Base-by-base conservation (phyloP, 225 moss, liverwort and hornwort genomes). In the Pseudoscleropodium purum region DNA sequence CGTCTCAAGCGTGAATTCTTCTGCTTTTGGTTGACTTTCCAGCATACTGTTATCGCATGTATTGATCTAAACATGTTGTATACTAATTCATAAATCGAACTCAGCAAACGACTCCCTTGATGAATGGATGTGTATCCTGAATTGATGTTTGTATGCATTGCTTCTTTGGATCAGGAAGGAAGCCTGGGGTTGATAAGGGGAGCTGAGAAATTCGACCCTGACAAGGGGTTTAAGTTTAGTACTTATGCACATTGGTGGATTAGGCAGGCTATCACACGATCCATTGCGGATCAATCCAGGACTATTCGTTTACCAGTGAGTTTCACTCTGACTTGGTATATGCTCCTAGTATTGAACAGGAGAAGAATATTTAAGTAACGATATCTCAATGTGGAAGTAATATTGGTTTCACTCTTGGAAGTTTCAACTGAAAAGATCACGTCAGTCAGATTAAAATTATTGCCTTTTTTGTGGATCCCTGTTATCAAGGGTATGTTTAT, bases 231-330 rank as follows among this genome's bases (percentile, higher is more conserved):
- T 86, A 98, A 98, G 93, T 97, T 98, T 79, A 97, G 97, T 88
- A 98, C 98, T n/a, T 98, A 98, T 60, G 98, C 95, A 24, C 96
- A 97, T 79, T 98, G 98, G 98, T 98, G 98, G 98, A 98, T 98
- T 91, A 95, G 98, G 82, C 98, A 98, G 92, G 98, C 98, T 84
- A 92, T 98, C 25, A 97, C 96, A 15, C 92, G 98, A 86, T 93
- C 98, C 85, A 97, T 98, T 91, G 96, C 97, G 18, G 97, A 97
- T 90, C 97, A 98, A 87, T 97, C 97, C 85, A 94, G 98, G 85
- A 97, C 81, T 84, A 95, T 98, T 83, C 98, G 98, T 70, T 92
- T 98, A 81, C 98, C 98, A 51, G 95, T 96, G 86, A 91, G 94
- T 89, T 68, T 82, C 75, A 64, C 63, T 68, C 47, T 47, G 47